Conservation (phyloP, 768 basidiomycete genomes). For the Pulveroboletus ravenelii region DNA sequence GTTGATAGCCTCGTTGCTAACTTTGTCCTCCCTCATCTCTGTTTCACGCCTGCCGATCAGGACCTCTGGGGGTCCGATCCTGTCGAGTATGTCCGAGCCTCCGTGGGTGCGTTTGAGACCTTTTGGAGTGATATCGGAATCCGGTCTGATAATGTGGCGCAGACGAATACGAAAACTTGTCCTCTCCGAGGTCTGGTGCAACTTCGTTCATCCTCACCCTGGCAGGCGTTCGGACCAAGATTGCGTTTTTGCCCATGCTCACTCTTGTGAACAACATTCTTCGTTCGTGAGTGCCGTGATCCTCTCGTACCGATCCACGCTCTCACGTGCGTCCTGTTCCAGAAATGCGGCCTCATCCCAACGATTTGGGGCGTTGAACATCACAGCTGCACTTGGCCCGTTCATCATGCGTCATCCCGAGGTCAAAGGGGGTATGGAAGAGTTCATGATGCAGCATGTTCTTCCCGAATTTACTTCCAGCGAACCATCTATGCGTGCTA, state of each 20-base stretch:
- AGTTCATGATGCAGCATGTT: slow-evolving; percentile 70
- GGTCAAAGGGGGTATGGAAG: slow-evolving; percentile 71
- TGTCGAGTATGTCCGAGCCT: slow-evolving; percentile 72
- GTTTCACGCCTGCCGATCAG: slow-evolving; percentile 63
- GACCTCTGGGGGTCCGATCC: slow-evolving; percentile 79
- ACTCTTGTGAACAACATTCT: slow-evolving; percentile 74
- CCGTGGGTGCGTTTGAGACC: slow-evolving; percentile 51
- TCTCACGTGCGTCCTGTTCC: slow-evolving; percentile 2
- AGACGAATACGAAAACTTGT: slow-evolving; percentile 82
- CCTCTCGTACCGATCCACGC: not conserved
- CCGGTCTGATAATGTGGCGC: not conserved
- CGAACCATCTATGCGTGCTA: slow-evolving; percentile 72
- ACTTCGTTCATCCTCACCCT: slow-evolving; percentile 77
- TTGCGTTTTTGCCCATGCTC: slow-evolving; percentile 78
- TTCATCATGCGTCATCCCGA: slow-evolving; percentile 85
- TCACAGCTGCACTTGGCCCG: slow-evolving; percentile 68
- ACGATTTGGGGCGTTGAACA: slow-evolving; percentile 81
- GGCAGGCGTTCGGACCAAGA: slow-evolving; percentile 73
- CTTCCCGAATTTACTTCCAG: slow-evolving; percentile 62
- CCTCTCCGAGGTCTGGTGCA: slow-evolving; percentile 72
- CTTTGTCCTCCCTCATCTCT: slow-evolving; percentile 85
- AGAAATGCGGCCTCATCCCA: slow-evolving; percentile 56
- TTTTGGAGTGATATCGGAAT: not conserved
- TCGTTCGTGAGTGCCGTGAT: slow-evolving; percentile 44
- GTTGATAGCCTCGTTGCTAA: slow-evolving; percentile 70